Evolutionary conservation across 164 flowering plant species (phyloP).

Genomic region (Dillenia suffruticosa): DNA sequence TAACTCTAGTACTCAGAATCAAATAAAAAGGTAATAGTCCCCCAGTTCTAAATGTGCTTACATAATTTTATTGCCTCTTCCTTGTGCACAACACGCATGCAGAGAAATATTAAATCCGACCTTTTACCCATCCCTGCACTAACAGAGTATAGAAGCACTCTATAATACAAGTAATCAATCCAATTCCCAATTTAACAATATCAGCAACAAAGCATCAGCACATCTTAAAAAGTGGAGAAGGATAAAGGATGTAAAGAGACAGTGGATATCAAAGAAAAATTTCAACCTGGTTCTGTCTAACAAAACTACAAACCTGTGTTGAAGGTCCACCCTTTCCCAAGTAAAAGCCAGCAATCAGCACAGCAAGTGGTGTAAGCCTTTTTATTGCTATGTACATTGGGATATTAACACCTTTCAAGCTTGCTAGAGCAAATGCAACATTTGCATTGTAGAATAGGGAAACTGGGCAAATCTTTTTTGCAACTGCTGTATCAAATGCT

Average conservation of each 20-base stretch:
- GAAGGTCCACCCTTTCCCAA: conserved; percentile 87
- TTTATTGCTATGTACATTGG: conserved; percentile 99
- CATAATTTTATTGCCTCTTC: no score
- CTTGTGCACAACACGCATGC: no score
- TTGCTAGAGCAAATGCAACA: conserved; percentile 95
- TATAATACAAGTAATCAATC: conserved; percentile 3
- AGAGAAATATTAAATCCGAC: no score
- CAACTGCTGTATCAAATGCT: conserved; percentile 51
- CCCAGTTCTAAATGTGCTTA: no score
- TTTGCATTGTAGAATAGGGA: conserved; percentile 93
- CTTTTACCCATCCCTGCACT: no score
- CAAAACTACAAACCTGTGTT: conserved; percentile 52
- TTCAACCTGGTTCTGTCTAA: not conserved
- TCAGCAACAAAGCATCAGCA: no score
- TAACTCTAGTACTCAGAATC: no score
- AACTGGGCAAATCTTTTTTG: conserved; percentile 73
- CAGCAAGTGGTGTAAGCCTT: conserved; percentile 99
- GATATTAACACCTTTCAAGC: conserved; percentile 97
- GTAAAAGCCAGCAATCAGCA: conserved; percentile 77
- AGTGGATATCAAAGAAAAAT: no score
- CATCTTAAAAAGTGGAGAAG: no score
- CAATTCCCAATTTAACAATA: not conserved
- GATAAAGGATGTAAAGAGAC: no score
- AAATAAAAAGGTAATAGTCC: no score
- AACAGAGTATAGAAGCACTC: not conserved